Conservation (phyloP, 73 alveolate species). For the Stentor coeruleus region DNA sequence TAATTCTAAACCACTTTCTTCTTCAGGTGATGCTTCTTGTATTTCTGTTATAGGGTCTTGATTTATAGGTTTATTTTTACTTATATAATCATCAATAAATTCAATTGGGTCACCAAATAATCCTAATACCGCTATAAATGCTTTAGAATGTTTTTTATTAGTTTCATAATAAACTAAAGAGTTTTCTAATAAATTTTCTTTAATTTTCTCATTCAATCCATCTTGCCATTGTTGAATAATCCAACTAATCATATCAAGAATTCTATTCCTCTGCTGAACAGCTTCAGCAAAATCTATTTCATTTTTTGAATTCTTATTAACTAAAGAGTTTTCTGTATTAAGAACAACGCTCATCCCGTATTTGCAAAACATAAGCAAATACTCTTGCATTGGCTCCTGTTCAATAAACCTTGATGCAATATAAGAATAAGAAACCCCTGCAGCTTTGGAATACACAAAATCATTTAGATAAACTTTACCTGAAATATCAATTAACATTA, state of each 20-base stretch:
- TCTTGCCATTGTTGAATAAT: constrained; percentile 47
- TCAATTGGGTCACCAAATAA: constrained; percentile 27
- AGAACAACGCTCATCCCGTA: constrained; percentile 60
- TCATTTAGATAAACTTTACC: constrained; percentile 88
- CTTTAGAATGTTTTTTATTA: constrained; percentile 47
- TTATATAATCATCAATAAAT: constrained; percentile 5
- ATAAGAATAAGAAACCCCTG: constrained; percentile 63
- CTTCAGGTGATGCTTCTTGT: background rate
- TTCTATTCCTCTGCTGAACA: constrained; percentile 41
- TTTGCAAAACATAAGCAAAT: constrained; percentile 59
- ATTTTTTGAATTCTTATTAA: constrained; percentile 31
- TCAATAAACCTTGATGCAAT: constrained; percentile 56
- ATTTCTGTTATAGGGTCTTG: background rate
- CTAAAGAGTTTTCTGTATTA: constrained; percentile 57
- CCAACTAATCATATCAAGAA: constrained; percentile 48
- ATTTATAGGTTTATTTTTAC: background rate
- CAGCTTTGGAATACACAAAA: constrained; percentile 54
- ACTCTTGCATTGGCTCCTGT: constrained; percentile 63
- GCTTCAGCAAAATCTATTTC: constrained; percentile 38
- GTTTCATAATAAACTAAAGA: constrained; percentile 52
- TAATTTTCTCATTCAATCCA: constrained; percentile 60
- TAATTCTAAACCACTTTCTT: background rate
- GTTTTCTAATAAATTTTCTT: constrained; percentile 61
- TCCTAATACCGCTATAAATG: constrained; percentile 40
- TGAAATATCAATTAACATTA: constrained; percentile 76